Conservation (phyloP, 176 grass and related monocot genomes). For the Zea luxurians region DNA sequence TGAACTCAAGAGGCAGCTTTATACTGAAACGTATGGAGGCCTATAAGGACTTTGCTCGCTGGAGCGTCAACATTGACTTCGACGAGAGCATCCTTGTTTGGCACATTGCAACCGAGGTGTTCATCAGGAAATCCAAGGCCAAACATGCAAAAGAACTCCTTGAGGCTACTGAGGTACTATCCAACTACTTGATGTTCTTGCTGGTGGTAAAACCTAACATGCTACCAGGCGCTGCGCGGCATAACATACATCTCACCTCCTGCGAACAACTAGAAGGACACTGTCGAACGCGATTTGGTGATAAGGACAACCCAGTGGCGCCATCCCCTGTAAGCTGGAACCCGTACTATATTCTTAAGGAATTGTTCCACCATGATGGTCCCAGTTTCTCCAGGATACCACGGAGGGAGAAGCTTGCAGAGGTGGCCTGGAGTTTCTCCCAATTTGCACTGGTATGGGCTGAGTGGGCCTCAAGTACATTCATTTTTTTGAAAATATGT, state of each 20-base stretch:
- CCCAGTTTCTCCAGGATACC: slow-evolving; percentile 15
- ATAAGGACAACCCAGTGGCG: slow-evolving; percentile 6
- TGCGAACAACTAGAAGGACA: slow-evolving; percentile 36
- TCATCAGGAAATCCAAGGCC: slow-evolving; percentile 12
- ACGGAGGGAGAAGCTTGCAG: slow-evolving; percentile 33
- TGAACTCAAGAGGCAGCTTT: slow-evolving; percentile 41
- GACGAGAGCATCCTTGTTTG: slow-evolving; percentile 40
- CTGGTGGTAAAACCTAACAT: slow-evolving; percentile 29
- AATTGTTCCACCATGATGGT: slow-evolving; percentile 29
- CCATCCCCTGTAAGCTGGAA: slow-evolving; percentile 24
- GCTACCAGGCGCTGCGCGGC: slow-evolving; percentile 28
- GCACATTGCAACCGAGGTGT: slow-evolving; percentile 32
- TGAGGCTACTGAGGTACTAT: slow-evolving; percentile 29
- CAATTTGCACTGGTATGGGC: slow-evolving; percentile 33
- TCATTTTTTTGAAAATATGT: slow-evolving; percentile 17
- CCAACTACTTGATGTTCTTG: slow-evolving; percentile 38
- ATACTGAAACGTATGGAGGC: slow-evolving; percentile 35
- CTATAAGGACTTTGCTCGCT: slow-evolving; percentile 29
- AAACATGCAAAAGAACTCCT: slow-evolving; percentile 23
- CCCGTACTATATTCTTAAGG: slow-evolving; percentile 20
- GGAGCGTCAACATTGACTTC: slow-evolving; percentile 44
- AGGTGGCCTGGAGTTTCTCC: slow-evolving; percentile 29
- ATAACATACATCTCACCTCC: slow-evolving; percentile 24
- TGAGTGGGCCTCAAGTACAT: background rate
- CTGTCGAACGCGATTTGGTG: background rate